These are phyloP conservation scores for Phoma sp. DNA, from an alignment of 2,329 filamentous ascomycete genomes.

Conservation along the genomic window DNA sequence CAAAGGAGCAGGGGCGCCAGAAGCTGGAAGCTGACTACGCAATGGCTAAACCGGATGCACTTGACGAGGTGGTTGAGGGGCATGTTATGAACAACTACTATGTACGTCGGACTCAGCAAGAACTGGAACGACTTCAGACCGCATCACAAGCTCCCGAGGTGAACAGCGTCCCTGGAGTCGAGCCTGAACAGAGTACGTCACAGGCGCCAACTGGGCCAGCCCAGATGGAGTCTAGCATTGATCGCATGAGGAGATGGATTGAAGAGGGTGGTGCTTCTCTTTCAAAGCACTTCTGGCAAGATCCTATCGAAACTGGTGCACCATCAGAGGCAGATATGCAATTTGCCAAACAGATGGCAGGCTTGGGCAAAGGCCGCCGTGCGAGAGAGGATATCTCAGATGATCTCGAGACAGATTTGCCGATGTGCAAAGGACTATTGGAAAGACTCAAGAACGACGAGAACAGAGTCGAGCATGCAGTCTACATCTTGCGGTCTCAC, in stretches of 20 bases:
- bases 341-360: slow-evolving; percentile 28
- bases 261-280: slow-evolving; percentile 34
- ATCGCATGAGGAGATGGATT: slow-evolving; percentile 41
- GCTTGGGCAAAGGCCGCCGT: slow-evolving; percentile 30
- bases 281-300: slow-evolving; percentile 42
- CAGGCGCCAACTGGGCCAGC: slow-evolving; percentile 2
- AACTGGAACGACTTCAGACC: slow-evolving; percentile 22
- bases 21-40: slow-evolving; percentile 41
- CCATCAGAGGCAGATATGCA: slow-evolving; percentile 28
- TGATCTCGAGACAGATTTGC: slow-evolving; percentile 37
- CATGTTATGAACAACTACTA: slow-evolving; percentile 39
- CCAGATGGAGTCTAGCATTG: slow-evolving; percentile 34
- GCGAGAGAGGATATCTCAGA: slow-evolving; percentile 33
- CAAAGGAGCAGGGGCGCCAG: slow-evolving; percentile 24
- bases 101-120: slow-evolving; percentile 35
- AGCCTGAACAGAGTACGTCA: neutral
- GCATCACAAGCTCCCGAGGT: neutral
- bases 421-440: slow-evolving; percentile 34
- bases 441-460: slow-evolving; percentile 38
- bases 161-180: neutral
- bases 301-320: slow-evolving; percentile 38
- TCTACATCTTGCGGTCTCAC: slow-evolving; percentile 2
- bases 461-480: slow-evolving; percentile 17
- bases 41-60: slow-evolving; percentile 16
- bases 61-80: slow-evolving; percentile 35